Evolutionary conservation across 2,329 filamentous ascomycete species (phyloP).

Genomic region (Epichloe sp.): DNA sequence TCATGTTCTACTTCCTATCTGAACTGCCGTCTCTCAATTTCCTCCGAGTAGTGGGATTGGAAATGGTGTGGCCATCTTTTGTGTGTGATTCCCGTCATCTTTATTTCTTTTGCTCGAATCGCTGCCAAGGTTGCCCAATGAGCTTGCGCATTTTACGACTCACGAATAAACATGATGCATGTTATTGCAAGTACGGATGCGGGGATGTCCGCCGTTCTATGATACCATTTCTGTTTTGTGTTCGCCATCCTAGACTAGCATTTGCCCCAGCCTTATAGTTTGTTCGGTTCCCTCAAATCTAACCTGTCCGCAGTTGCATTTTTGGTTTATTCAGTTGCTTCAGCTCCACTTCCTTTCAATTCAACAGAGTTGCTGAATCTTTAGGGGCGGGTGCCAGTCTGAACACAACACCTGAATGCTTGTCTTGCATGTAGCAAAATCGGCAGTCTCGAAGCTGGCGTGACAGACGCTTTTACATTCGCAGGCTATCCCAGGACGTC

Average conservation of each 20-base stretch:
- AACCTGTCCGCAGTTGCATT: not conserved
- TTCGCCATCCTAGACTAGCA: slow-evolving; percentile 6
- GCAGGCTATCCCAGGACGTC: no score
- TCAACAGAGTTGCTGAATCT: not conserved
- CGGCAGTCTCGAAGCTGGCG: not conserved
- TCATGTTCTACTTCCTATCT: slow-evolving; percentile 1
- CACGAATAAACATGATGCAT: slow-evolving; percentile 2
- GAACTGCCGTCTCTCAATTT: slow-evolving; percentile 2
- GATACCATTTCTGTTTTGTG: slow-evolving; percentile 4
- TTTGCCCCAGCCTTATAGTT: not conserved
- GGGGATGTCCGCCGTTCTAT: not conserved
- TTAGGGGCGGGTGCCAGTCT: not conserved
- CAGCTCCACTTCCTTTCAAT: not conserved
- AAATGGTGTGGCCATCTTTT: not conserved
- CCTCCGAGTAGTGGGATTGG: slow-evolving; percentile 3
- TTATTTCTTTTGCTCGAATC: slow-evolving; percentile 1
- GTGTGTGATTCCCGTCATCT: slow-evolving; percentile 1
- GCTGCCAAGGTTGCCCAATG: slow-evolving; percentile 4
- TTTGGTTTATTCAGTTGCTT: not conserved
- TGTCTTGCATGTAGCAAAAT: not conserved
- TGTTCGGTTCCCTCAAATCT: not conserved
- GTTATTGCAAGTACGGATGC: not conserved
- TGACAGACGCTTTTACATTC: not conserved
- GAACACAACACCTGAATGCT: not conserved
- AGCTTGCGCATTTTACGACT: slow-evolving; percentile 2